A percentile compares a stretch with the other conserved stretches of the same genome.
These are phyloP conservation scores for Lantana camara DNA, from an alignment of 257 asterid species.

Conservation along the genomic window DNA sequence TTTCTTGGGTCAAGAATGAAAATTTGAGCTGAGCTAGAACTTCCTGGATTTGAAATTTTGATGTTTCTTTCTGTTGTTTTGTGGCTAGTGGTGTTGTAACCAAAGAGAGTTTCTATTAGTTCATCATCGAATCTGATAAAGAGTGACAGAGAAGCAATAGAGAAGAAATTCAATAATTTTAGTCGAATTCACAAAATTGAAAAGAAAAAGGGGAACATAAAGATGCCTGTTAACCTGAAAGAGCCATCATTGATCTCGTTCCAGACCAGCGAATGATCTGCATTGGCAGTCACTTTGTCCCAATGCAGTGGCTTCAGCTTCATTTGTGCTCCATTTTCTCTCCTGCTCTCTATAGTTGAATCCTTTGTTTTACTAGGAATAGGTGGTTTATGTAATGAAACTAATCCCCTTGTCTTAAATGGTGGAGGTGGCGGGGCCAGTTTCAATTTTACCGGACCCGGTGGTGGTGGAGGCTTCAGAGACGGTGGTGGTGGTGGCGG, in stretches of 20 bases:
- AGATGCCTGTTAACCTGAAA: constrained; percentile 53
- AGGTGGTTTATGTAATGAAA: constrained; percentile 48
- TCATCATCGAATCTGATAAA: constrained; percentile 71
- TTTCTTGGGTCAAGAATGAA: constrained; percentile 76
- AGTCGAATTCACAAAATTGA: neutral
- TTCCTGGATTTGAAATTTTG: constrained; percentile 25
- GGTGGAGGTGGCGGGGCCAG: constrained; percentile 45
- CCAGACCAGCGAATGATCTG: constrained; percentile 93
- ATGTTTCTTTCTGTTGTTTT: constrained; percentile 36
- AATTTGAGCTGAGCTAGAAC: constrained; percentile 42
- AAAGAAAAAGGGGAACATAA: neutral
- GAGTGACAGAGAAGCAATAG: neutral
- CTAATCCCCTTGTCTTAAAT: constrained; percentile 25
- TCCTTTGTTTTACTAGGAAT: constrained; percentile 30
- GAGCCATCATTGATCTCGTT: constrained; percentile 78
- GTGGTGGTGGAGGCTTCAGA: constrained; percentile 23
- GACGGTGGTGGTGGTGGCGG: constrained; percentile 43
- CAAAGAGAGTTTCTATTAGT: constrained; percentile 76
- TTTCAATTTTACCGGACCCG: constrained; percentile 22
- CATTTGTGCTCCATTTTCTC: constrained; percentile 33
- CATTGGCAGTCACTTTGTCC: constrained; percentile 80
- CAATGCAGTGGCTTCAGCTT: constrained; percentile 85
- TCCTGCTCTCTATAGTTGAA: constrained; percentile 21
- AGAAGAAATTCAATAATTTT: neutral
- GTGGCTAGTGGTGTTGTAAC: constrained; percentile 45